phyloP scores from a whole-genome alignment of 352 stramenopile species.

The Thalassiosira hispida region DNA sequence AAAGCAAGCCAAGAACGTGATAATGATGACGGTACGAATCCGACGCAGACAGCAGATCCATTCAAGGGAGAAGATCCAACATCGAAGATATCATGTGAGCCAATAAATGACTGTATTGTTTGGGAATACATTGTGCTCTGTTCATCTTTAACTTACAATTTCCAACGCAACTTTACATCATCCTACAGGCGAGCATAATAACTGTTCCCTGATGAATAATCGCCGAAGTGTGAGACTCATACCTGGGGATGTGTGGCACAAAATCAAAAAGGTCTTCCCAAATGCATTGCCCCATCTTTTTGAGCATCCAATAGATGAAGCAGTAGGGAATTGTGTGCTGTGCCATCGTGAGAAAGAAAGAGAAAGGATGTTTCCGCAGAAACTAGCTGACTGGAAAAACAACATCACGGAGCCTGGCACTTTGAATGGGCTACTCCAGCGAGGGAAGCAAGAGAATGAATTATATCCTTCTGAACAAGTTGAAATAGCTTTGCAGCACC shows the following conservation, averaged over 20 bases:
- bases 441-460: conserved; percentile 5
- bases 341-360: conserved; percentile 47
- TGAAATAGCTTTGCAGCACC: conserved; percentile 15
- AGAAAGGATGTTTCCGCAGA: conserved; percentile 44
- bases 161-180: neutral
- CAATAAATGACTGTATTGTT: conserved; percentile 9
- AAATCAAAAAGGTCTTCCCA: conserved; percentile 69
- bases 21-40: conserved; percentile 22
- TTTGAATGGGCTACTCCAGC: conserved; percentile 19
- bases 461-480: conserved; percentile 23
- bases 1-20: neutral
- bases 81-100: conserved; percentile 28
- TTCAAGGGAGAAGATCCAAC: conserved; percentile 38
- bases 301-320: conserved; percentile 32
- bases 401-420: conserved; percentile 17
- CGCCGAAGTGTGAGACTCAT: conserved; percentile 57
- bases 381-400: conserved; percentile 49
- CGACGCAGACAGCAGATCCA: conserved; percentile 18
- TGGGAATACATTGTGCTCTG: conserved; percentile 7
- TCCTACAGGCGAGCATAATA: conserved; percentile 57
- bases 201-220: conserved; percentile 57
- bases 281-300: conserved; percentile 56
- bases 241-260: conserved; percentile 54
- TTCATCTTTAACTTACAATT: conserved; percentile 15
- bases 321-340: conserved; percentile 43